Conservation (phyloP, 371 early-diverging fungal genomes). For the Quaeritorhiza haematococci region DNA sequence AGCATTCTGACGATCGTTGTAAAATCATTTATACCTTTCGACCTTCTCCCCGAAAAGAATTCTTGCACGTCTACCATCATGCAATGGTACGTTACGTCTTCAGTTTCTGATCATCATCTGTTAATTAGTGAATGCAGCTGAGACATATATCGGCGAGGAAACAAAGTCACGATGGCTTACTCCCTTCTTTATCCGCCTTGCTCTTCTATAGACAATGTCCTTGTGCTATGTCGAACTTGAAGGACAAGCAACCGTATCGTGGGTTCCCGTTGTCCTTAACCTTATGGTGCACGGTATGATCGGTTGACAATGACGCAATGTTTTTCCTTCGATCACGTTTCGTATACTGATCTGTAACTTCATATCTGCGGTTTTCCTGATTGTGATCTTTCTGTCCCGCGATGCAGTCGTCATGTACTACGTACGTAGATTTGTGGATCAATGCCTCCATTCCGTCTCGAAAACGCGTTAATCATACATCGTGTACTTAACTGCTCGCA, state of each 20-base stretch:
- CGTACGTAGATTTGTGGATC: too few relatives aligned
- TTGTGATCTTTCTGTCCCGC: neutral
- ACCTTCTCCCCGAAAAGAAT: constrained; percentile 42
- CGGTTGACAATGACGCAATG: too few relatives aligned
- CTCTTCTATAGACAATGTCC: constrained; percentile 67
- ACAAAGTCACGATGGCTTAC: too few relatives aligned
- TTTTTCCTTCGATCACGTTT: neutral
- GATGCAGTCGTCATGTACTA: constrained; percentile 8
- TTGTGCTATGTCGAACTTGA: constrained; percentile 79
- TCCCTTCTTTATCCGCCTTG: too few relatives aligned
- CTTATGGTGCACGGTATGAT: constrained; percentile 84
- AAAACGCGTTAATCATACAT: too few relatives aligned
- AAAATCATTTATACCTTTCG: neutral
- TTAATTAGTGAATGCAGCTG: too few relatives aligned
- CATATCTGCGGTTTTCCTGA: neutral
- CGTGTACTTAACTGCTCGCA: neutral
- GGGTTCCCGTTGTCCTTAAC: constrained; percentile 76
- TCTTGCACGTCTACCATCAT: constrained; percentile 89
- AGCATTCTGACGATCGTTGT: neutral
- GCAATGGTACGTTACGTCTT: constrained; percentile 30
- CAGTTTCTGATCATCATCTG: too few relatives aligned
- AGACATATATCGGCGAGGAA: too few relatives aligned
- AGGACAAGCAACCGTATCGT: constrained; percentile 75
- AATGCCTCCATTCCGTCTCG: too few relatives aligned
- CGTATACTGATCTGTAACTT: neutral